These are phyloP conservation scores for Penicillium waksmanii DNA, from an alignment of 495 filamentous ascomycete genomes.

Conservation along the genomic window DNA sequence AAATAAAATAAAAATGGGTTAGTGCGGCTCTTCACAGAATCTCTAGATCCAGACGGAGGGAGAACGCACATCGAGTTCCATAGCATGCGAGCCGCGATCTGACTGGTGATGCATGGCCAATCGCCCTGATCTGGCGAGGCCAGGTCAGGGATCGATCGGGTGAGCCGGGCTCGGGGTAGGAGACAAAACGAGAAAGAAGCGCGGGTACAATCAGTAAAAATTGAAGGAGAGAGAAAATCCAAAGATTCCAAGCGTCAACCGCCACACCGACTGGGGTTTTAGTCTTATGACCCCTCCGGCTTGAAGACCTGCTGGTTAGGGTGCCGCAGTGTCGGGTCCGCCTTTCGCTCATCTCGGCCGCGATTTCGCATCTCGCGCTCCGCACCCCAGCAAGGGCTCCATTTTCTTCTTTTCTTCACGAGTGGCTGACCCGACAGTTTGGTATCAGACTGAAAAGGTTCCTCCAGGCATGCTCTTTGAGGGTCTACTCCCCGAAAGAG, in stretches of 20 bases:
- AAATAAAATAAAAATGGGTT: neutral
- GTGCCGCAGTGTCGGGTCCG: slow-evolving; percentile 23
- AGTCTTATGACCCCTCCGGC: slow-evolving; percentile 31
- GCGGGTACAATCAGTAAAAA: neutral
- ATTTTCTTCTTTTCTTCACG: neutral
- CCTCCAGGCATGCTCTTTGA: slow-evolving; percentile 4
- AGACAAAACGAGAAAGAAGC: slow-evolving; percentile 1
- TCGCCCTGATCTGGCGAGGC: neutral
- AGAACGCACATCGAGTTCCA: slow-evolving; percentile 40
- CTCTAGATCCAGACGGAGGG: neutral
- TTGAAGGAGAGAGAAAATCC: slow-evolving; percentile 16
- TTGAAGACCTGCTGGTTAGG: slow-evolving; percentile 22
- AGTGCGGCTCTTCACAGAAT: neutral
- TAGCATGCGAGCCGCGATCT: slow-evolving; percentile 18
- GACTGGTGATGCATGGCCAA: slow-evolving; percentile 15
- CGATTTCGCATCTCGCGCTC: neutral
- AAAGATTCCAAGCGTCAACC: slow-evolving; percentile 7
- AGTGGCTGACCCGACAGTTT: slow-evolving; percentile 12
- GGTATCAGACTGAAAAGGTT: slow-evolving; percentile 13
- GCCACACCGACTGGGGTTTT: slow-evolving; percentile 22
- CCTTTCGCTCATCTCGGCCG: neutral
- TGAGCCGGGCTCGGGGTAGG: neutral
- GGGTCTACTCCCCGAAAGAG: neutral
- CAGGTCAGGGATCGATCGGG: slow-evolving; percentile 1
- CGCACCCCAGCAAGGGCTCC: neutral